Percentiles rank a stretch among this genome's conserved stretches.
Evolutionary conservation across 2,329 filamentous ascomycete species (phyloP).

Genomic region (Pestalotiopsis sp.): DNA sequence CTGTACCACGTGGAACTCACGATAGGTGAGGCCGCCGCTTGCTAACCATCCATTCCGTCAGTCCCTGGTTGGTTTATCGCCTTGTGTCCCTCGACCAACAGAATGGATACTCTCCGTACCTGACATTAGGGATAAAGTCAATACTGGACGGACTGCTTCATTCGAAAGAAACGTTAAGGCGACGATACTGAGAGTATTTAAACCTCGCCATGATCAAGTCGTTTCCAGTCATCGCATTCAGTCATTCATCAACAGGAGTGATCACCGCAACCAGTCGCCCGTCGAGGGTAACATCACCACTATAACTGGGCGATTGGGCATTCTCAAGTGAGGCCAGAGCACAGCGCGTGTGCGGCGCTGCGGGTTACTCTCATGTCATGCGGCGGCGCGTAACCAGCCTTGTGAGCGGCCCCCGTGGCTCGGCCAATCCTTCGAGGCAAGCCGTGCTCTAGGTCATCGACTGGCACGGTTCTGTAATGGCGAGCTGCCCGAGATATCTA

Average conservation of each 20-base stretch:
- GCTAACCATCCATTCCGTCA: no score
- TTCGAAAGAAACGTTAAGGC: no score
- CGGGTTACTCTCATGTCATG: not conserved
- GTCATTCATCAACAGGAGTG: not conserved
- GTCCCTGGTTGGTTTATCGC: no score
- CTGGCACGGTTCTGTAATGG: not conserved
- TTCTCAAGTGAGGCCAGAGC: not conserved
- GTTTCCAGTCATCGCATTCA: not conserved
- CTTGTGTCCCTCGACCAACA: no score
- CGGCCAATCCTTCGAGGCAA: constrained; percentile 10
- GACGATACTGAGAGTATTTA: no score
- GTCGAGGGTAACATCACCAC: not conserved
- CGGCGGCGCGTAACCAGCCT: not conserved
- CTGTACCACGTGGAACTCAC: no score
- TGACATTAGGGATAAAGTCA: no score
- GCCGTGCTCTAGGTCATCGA: not conserved
- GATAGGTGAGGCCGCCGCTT: no score
- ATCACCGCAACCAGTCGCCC: not conserved
- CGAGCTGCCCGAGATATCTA: not conserved
- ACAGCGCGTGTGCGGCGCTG: not conserved
- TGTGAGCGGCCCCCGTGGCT: constrained; percentile 3
- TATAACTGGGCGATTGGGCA: not conserved
- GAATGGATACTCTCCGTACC: no score
- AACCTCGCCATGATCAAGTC: no score
- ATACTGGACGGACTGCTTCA: no score